Evolutionary conservation across 163 green algal species (phyloP), one percentile per base, ranked within the genome.

Genomic region (Picocystis sp.): DNA sequence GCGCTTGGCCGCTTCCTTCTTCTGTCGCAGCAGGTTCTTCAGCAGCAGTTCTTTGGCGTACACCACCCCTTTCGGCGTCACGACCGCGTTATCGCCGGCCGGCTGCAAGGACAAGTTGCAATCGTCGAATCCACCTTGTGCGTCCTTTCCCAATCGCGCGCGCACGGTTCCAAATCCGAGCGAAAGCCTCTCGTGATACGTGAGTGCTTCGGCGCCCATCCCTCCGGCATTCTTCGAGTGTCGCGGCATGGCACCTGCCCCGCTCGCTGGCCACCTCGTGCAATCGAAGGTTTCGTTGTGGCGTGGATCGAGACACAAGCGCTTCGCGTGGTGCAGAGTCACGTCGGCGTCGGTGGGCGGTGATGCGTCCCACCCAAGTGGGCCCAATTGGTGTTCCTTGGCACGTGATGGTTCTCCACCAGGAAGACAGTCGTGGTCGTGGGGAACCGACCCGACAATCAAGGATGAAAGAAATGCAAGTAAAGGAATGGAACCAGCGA

Each of bases 141-240:
- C 22, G 29, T 66, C 15, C 62, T 63, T 63, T 50, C 61, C 14
- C 58, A 69, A 19, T 75, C 47, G n/a, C 47, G 35, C 13, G 10
- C 41, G n/a, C 1, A 89, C 72, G 3, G 83, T 94, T n/a, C 87
- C 87, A 45, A 81, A 92, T 13, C 87, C 83, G 21, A 94, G 60
- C 1, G 72, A 74, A 24, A 70, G 73, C 0, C 63, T 61, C 60
- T 96, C 87, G 34, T 76, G 55, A 57, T 96, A 95, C 0, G 79
- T 87, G 6, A 90, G 58, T 33, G 56, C 67, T 60, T 96, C 87
- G 0, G 53, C 62, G 22, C 86, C 86, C 79, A 93, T 93, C 13
- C 70, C 72, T 1, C 86, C 87, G 13, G 86, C 87, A 87, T 96
- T 94, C 56, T 96, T 96, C 57, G 65, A 83, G 57, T 95, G 86